Evolutionary conservation across 108 stramenopile species (phyloP).

Genomic region (Bacterosira constricta): DNA sequence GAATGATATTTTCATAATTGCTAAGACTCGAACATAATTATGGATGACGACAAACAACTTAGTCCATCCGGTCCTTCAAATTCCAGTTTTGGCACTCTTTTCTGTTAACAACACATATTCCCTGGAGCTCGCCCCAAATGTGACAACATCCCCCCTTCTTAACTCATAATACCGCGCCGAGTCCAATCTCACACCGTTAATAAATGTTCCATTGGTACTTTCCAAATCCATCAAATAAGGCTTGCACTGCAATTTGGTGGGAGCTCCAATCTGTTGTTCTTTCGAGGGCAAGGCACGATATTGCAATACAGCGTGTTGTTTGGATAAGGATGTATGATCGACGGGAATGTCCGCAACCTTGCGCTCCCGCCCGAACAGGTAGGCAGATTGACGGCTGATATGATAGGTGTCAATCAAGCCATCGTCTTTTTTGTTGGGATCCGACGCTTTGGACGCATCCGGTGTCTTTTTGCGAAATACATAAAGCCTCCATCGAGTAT

Average conservation of each 20-base stretch:
- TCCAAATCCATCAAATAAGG: conserved; percentile 98
- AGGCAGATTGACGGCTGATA: conserved; percentile 89
- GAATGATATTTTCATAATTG: no score
- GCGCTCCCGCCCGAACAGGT: conserved; percentile 90
- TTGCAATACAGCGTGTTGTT: conserved; percentile 98
- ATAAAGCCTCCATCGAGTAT: conserved; percentile 93
- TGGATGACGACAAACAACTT: no score
- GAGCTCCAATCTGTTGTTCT: conserved; percentile 16
- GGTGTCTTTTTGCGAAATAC: conserved; percentile 74
- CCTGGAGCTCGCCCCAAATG: conserved; percentile 87
- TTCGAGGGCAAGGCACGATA: conserved; percentile 75
- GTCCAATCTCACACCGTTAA: conserved; percentile 91
- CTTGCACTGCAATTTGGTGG: conserved; percentile 56
- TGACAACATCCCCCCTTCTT: conserved; percentile 90
- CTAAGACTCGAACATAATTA: not conserved
- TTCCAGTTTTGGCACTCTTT: conserved; percentile 37
- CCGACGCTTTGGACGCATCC: not conserved
- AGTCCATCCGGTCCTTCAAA: no score
- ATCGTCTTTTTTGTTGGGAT: conserved; percentile 13
- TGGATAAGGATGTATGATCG: conserved; percentile 82
- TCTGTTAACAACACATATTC: conserved; percentile 96
- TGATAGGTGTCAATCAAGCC: conserved; percentile 82
- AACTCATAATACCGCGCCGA: conserved; percentile 95
- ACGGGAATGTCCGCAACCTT: conserved; percentile 90
- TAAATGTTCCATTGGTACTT: conserved; percentile 93